Conservation (phyloP, 768 basidiomycete species). For the Suillus brevipes region DNA sequence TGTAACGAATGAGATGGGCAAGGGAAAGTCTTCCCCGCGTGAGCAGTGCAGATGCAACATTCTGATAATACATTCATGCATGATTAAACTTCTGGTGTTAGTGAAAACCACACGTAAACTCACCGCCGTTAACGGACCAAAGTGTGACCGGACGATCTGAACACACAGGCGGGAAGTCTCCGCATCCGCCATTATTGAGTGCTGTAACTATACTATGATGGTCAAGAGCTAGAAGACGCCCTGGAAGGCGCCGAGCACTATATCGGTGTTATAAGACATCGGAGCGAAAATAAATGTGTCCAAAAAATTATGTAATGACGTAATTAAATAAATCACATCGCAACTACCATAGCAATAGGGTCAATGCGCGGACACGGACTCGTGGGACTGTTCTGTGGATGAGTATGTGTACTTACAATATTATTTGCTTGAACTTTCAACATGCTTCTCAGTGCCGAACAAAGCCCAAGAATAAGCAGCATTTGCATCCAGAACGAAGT, state of each 20-base stretch:
- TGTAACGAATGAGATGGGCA: conserved; percentile 64
- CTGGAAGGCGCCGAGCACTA: neutral
- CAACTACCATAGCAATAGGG: no score
- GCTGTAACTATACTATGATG: neutral
- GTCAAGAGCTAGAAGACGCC: neutral
- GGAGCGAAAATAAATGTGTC: neutral
- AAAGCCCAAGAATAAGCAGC: neutral
- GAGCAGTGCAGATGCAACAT: conserved; percentile 71
- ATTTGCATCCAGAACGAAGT: neutral
- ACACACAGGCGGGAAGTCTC: conserved; percentile 61
- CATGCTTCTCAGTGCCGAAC: neutral
- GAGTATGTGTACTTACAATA: no score
- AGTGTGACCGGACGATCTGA: conserved; percentile 64
- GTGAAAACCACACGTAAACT: conserved; percentile 23
- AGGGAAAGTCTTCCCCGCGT: conserved; percentile 81
- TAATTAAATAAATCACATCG: neutral
- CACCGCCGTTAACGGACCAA: conserved; percentile 67
- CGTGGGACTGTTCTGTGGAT: no score
- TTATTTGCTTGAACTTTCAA: neutral
- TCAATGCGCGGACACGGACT: no score
- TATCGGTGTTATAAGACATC: neutral
- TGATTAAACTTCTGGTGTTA: conserved; percentile 3
- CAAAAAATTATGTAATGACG: neutral
- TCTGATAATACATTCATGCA: conserved; percentile 42
- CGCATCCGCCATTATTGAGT: conserved; percentile 56